phyloP scores from a whole-genome alignment of 148 eudicot species.

The Rhododendron kiyosumense region DNA sequence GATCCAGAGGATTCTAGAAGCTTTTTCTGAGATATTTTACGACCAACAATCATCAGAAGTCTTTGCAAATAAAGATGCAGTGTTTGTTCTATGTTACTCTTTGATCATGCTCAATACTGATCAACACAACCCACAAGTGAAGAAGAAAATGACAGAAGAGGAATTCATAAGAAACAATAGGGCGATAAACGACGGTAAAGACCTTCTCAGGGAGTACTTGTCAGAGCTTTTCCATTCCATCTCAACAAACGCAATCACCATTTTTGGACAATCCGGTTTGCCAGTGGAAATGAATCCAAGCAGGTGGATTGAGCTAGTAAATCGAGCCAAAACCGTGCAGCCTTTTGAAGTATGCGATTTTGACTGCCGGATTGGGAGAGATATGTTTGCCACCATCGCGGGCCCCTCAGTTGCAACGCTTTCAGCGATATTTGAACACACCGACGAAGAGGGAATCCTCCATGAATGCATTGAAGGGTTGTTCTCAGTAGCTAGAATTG shows the following conservation, averaged over 20 bases:
- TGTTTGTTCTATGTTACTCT: slow-evolving; percentile 68
- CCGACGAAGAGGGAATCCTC: slow-evolving; percentile 79
- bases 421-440: slow-evolving; percentile 77
- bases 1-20: slow-evolving; percentile 73
- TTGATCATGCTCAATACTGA: slow-evolving; percentile 95
- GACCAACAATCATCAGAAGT: slow-evolving; percentile 70
- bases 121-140: slow-evolving; percentile 94
- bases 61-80: slow-evolving; percentile 74
- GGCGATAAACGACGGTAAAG: slow-evolving; percentile 81
- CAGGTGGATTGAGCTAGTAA: slow-evolving; percentile 75
- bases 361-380: slow-evolving; percentile 69
- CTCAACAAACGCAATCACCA: slow-evolving; percentile 47
- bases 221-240: slow-evolving; percentile 90
- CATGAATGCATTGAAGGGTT: slow-evolving; percentile 79
- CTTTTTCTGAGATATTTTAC: slow-evolving; percentile 68
- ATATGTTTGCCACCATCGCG: slow-evolving; percentile 85
- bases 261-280: slow-evolving; percentile 35
- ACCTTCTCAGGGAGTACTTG: slow-evolving; percentile 76
- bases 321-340: slow-evolving; percentile 38
- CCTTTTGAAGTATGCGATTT: slow-evolving; percentile 53
- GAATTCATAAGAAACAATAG: slow-evolving; percentile 87
- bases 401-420: slow-evolving; percentile 84
- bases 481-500: slow-evolving; percentile 70
- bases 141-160: slow-evolving; percentile 98
- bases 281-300: slow-evolving; percentile 70